phyloP scores from a whole-genome alignment of 345 rosid species.

The Odontarrhena argentea region DNA sequence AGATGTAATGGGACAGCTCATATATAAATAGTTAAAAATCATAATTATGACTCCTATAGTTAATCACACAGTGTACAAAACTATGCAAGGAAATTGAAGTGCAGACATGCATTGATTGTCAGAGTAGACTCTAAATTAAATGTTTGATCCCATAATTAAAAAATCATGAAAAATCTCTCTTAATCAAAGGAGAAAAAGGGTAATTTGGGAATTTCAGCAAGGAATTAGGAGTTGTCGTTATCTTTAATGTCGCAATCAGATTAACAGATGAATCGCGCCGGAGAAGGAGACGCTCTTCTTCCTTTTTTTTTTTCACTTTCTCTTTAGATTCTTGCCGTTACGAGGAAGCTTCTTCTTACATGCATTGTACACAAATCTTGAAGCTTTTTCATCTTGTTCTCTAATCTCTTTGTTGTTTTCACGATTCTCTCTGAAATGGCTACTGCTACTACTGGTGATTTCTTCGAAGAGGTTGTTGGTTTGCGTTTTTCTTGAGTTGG shows the following conservation, averaged over 20 bases:
- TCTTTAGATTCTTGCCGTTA: constrained; percentile 28
- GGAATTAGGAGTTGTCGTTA: constrained; percentile 39
- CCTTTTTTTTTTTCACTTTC: neutral
- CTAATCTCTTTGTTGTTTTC: constrained; percentile 15
- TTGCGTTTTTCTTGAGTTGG: constrained; percentile 24
- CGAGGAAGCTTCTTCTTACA: constrained; percentile 25
- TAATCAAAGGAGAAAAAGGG: no score
- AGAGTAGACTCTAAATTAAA: constrained; percentile 18
- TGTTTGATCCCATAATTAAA: constrained; percentile 6
- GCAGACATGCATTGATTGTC: constrained; percentile 41
- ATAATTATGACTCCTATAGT: constrained; percentile 13
- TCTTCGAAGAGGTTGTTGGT: constrained; percentile 36
- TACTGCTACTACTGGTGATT: neutral
- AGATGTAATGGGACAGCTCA: constrained; percentile 36
- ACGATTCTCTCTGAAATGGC: constrained; percentile 22
- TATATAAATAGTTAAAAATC: constrained; percentile 21
- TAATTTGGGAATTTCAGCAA: constrained; percentile 19
- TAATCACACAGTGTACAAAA: neutral
- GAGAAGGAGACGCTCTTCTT: neutral
- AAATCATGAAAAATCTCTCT: neutral
- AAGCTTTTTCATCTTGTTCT: constrained; percentile 5
- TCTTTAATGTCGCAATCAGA: constrained; percentile 43
- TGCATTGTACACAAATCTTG: constrained; percentile 28
- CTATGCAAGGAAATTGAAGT: neutral
- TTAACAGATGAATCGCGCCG: constrained; percentile 44